A percentile compares a stretch with the other conserved stretches of the same genome.
These are phyloP conservation scores for Fusarium miscanthi DNA, from an alignment of 2,329 filamentous ascomycete genomes.

Conservation along the genomic window DNA sequence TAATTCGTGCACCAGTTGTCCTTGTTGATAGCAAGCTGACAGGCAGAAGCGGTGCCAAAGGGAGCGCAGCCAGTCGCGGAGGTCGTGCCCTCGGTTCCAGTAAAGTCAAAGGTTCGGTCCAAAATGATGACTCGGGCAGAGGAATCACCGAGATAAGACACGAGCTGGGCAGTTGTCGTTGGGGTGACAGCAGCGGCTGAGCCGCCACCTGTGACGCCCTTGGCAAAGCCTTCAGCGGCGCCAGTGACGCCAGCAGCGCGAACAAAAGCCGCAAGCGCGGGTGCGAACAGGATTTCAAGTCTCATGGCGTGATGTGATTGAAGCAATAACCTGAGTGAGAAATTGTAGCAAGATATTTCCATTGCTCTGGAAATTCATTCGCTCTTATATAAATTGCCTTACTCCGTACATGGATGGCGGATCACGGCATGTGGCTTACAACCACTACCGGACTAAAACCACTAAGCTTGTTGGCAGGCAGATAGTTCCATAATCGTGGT, in stretches of 20 bases:
- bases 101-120: constrained; percentile 67
- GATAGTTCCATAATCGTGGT: not conserved
- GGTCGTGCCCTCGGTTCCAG: constrained; percentile 64
- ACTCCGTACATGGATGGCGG: not conserved
- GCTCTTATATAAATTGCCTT: not conserved
- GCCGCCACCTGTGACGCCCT: constrained; percentile 70
- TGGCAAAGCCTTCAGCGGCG: constrained; percentile 54
- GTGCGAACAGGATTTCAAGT: not conserved
- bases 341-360: fast-evolving
- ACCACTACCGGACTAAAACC: not conserved
- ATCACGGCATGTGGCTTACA: constrained; percentile 1
- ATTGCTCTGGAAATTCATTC: not conserved
- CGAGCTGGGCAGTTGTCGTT: constrained; percentile 64
- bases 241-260: not conserved
- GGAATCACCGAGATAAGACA: constrained; percentile 66
- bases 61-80: constrained; percentile 67
- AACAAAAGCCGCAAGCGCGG: not conserved
- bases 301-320: not conserved
- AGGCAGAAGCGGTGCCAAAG: constrained; percentile 63
- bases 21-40: constrained; percentile 71
- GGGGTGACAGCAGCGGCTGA: constrained; percentile 67
- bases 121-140: constrained; percentile 68
- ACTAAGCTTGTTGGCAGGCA: not conserved
- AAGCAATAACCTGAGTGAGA: not conserved
- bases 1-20: constrained; percentile 70